Percentiles rank a stretch among this genome's conserved stretches.
These are phyloP conservation scores for Sanghuangporus baumii DNA, from an alignment of 1,284 basidiomycete genomes.

Conservation along the genomic window DNA sequence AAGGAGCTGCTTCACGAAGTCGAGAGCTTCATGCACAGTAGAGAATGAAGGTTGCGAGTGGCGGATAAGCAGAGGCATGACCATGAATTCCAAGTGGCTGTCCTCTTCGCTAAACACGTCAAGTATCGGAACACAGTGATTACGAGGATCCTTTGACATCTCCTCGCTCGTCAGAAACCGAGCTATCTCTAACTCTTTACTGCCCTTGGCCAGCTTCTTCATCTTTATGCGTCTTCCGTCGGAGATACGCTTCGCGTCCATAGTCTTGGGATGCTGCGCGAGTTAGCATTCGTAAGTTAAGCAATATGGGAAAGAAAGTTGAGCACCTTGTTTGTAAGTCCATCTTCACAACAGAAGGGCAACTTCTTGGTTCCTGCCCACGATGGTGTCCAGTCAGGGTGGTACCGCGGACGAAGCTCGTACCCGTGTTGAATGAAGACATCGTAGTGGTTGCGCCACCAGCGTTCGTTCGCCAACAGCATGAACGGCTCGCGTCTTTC, in stretches of 20 bases:
- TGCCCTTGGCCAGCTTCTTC: not conserved
- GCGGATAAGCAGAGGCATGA: constrained; percentile 2
- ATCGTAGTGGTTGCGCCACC: constrained; percentile 5
- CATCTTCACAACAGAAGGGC: constrained; percentile 20
- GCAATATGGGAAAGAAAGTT: not conserved
- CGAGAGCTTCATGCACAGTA: constrained; percentile 7
- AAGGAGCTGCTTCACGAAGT: constrained; percentile 7
- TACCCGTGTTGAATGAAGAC: constrained; percentile 17
- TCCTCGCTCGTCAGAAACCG: constrained; percentile 8
- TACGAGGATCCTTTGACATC: constrained; percentile 10
- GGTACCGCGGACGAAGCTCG: constrained; percentile 20
- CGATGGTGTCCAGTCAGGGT: constrained; percentile 21
- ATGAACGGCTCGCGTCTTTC: no score
- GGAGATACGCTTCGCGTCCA: not conserved
- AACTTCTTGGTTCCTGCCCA: constrained; percentile 17
- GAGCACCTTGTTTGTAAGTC: not conserved
- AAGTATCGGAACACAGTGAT: constrained; percentile 20
- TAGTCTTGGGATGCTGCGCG: not conserved
- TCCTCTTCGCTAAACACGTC: constrained; percentile 13
- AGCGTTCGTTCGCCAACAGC: not conserved
- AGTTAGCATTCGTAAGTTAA: not conserved
- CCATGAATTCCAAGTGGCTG: not conserved
- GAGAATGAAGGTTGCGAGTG: constrained; percentile 1
- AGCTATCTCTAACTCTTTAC: not conserved
- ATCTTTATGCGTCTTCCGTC: not conserved